Evolutionary conservation across 1,284 basidiomycete species (phyloP).

Genomic region (Boletus sp.): DNA sequence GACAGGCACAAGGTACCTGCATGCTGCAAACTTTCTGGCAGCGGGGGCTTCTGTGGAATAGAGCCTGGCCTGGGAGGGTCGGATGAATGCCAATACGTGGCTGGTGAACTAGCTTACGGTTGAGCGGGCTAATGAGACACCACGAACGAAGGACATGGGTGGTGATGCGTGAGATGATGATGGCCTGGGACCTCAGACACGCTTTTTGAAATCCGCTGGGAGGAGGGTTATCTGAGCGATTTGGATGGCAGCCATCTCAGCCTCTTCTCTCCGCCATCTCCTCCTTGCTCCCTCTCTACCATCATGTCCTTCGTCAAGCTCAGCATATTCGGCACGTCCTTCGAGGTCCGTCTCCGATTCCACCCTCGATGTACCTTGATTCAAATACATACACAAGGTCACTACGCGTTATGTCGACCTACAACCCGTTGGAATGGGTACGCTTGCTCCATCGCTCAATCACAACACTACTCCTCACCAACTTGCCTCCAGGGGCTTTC

Average conservation of each 20-base stretch:
- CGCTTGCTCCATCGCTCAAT: slow-evolving; percentile 35
- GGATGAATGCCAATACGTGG: not conserved
- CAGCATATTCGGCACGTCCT: slow-evolving; percentile 95
- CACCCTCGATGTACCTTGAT: slow-evolving; percentile 18
- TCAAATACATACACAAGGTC: slow-evolving; percentile 57
- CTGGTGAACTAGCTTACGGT: slow-evolving; percentile 33
- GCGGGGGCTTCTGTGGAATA: slow-evolving; percentile 46
- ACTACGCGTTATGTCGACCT: slow-evolving; percentile 99
- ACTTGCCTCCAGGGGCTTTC: slow-evolving; percentile 63
- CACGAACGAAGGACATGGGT: slow-evolving; percentile 40
- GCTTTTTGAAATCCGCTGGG: not conserved
- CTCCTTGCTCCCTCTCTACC: slow-evolving; percentile 2
- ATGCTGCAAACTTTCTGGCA: slow-evolving; percentile 40
- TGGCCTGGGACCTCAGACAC: slow-evolving; percentile 31
- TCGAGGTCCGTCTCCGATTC: slow-evolving; percentile 58
- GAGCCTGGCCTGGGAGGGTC: slow-evolving; percentile 31
- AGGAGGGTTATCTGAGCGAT: slow-evolving; percentile 17
- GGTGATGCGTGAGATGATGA: too few species aligned
- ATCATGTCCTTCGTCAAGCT: slow-evolving; percentile 93
- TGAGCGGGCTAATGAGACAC: slow-evolving; percentile 38
- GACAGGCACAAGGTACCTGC: slow-evolving; percentile 36
- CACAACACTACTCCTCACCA: slow-evolving; percentile 15
- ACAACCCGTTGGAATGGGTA: slow-evolving; percentile 99
- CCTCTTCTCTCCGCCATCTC: slow-evolving; percentile 18
- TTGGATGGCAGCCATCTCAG: slow-evolving; percentile 7